Evolutionary conservation across 2,329 filamentous ascomycete genomes (phyloP), one percentile per base, ranked within the genome.

Genomic region (Colletotrichum melonis): DNA sequence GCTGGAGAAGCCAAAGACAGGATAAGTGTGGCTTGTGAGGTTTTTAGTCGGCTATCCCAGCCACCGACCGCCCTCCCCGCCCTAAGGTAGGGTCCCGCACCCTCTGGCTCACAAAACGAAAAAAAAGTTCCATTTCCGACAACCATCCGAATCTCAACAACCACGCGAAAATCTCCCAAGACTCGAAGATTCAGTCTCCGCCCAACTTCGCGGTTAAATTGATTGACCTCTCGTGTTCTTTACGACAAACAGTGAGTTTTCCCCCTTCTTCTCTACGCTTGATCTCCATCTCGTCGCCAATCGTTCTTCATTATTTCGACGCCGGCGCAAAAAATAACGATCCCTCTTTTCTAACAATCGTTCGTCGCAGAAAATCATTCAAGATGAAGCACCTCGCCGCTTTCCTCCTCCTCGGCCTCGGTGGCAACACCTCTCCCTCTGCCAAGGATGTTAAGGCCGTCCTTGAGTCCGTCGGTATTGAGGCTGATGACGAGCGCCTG

Each of bases 311-410:
- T 42, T 42, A 76, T 75, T 70, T 24, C 28, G 46, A 42, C 42
- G 26, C 32, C 62, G 35, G 32, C 22, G 63, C 58, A 67, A 46
- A 70, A 63, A 63, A 67, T 26, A 58, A 68, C 75, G 76, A 81
- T 46, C 63, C 73, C 58, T 14, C 30, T 60, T 65, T 74, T 80
- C 63, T 74, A 56, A 74, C 54, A 56, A 35, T 28, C 38, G 19
- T 52, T 56, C 52, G 55, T 42, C 59, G 54, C 49, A 78, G 79
- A 82, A 80, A 83, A 86, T 83, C 81, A 77, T 80, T 81, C 86
- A 97, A 92, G 95, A 98, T 99, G 97, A 98, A 99, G 95, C 93
- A 98, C 90, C 93, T 99, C 90, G 97, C 97, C 86, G 96, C 97
- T 86, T 98, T 97, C 92, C 95, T 99, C 84, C 96, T 99, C 85